phyloP scores from a whole-genome alignment of 108 stramenopile genomes.

The Cyclotella sp. region DNA sequence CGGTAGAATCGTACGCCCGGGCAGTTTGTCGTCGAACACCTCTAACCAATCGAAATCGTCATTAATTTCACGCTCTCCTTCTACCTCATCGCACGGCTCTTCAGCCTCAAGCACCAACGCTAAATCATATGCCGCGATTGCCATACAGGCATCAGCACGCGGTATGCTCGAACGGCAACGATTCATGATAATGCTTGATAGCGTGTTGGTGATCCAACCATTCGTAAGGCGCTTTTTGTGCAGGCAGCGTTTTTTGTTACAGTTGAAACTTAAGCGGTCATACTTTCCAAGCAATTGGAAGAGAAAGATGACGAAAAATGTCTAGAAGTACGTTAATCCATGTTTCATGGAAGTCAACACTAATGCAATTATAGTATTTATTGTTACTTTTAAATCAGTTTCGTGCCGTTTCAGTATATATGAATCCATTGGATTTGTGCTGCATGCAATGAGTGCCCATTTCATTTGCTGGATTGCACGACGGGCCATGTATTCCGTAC shows the following conservation, averaged over 20 bases:
- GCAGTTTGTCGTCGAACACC: neutral
- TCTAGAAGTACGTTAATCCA: neutral
- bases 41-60: neutral
- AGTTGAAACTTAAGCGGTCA: constrained; percentile 29
- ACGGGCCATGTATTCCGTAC: too few species aligned
- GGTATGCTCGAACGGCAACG: constrained; percentile 26
- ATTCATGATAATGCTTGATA: constrained; percentile 4
- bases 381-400: too few species aligned
- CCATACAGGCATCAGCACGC: constrained; percentile 28
- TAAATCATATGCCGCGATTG: constrained; percentile 17
- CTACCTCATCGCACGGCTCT: constrained; percentile 2
- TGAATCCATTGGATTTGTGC: too few species aligned
- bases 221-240: constrained; percentile 20
- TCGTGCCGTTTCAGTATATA: too few species aligned
- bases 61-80: neutral
- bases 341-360: too few species aligned
- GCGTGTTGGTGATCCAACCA: constrained; percentile 31
- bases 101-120: neutral
- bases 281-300: constrained; percentile 34
- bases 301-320: neutral
- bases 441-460: too few species aligned
- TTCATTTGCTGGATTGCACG: too few species aligned
- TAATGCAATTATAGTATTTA: too few species aligned
- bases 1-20: constrained; percentile 7
- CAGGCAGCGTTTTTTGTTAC: constrained; percentile 20